These are phyloP conservation scores for Linnemannia exigua DNA, from an alignment of 192 early-diverging fungal species.

Conservation along the genomic window DNA sequence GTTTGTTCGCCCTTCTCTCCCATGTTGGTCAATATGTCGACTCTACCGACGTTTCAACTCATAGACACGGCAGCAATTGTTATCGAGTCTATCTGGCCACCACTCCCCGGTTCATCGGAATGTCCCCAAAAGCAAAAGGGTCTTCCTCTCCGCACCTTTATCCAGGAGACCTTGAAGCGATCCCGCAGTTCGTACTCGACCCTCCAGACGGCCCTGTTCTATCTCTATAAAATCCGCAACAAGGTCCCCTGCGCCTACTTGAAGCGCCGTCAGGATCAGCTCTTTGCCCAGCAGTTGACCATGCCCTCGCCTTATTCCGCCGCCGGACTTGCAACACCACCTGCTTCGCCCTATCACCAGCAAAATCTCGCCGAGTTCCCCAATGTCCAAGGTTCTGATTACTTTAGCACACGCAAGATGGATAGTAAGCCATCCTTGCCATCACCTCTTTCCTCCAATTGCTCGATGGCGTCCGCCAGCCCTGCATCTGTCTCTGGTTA, in stretches of 20 bases:
- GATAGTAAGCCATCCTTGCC: conserved; percentile 22
- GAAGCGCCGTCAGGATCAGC: conserved; percentile 47
- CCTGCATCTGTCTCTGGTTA: conserved; percentile 34
- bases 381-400: conserved; percentile 27
- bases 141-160: conserved; percentile 74
- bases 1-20: background rate
- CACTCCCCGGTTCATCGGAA: conserved; percentile 32
- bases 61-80: conserved; percentile 71
- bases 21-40: background rate
- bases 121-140: conserved; percentile 57
- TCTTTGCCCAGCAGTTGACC: conserved; percentile 13
- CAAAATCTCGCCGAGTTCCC: conserved; percentile 28
- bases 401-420: conserved; percentile 30
- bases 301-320: conserved; percentile 16
- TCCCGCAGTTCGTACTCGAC: conserved; percentile 85
- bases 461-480: conserved; percentile 40
- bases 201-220: conserved; percentile 83
- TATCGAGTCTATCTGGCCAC: conserved; percentile 70
- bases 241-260: conserved; percentile 48
- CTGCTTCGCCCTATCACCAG: conserved; percentile 43
- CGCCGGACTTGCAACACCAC: conserved; percentile 33
- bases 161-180: conserved; percentile 81
- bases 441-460: conserved; percentile 44
- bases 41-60: conserved; percentile 22
- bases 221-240: conserved; percentile 69